These are phyloP conservation scores for carrot (Daucus carota) DNA, from an alignment of 129 eudicot genomes.

Conservation along the genomic window DH1_v3.0 NC_030387.2:12980001-12980500, in stretches of 20 bases:
- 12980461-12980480: no score
- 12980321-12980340: neutral
- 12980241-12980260: neutral
- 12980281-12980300: neutral
- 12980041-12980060: neutral
- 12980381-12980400: neutral
- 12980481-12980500: no score
- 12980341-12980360: neutral
- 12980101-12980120: neutral
- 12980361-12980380: neutral
- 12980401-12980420: neutral
- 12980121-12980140: slow-evolving; percentile 25
- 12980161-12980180: slow-evolving; percentile 13
- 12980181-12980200: neutral
- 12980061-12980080: neutral
- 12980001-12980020: neutral
- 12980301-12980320: neutral
- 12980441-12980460: no score
- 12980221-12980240: neutral
- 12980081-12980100: neutral
- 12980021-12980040: neutral
- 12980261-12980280: neutral
- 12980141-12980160: slow-evolving; percentile 18
- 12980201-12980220: neutral
- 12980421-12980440: no score